These are phyloP conservation scores for Wallacemonas sp. DNA, from an alignment of 208 protist genomes.

Conservation along the genomic window DNA sequence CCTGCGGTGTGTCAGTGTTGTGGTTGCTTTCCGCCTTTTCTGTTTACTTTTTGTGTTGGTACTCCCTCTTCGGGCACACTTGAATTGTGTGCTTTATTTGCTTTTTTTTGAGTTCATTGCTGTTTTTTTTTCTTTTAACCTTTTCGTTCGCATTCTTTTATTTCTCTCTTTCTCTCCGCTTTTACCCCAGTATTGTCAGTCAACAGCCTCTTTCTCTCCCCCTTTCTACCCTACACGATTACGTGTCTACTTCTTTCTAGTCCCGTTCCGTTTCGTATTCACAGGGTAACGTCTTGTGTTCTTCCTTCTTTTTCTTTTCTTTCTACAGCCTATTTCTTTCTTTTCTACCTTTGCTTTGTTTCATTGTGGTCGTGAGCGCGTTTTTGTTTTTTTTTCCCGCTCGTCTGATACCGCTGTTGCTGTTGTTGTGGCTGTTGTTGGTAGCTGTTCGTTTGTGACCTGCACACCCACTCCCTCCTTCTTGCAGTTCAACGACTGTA, in stretches of 20 bases:
- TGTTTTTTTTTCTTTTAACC: conserved; percentile 4
- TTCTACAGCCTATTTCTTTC: background rate
- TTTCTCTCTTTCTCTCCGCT: background rate
- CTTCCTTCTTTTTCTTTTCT: conserved; percentile 14
- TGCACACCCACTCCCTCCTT: too few relatives aligned
- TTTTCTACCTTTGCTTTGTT: background rate
- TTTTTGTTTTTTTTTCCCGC: background rate
- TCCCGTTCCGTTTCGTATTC: too few relatives aligned
- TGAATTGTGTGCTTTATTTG: background rate
- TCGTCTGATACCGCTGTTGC: too few relatives aligned
- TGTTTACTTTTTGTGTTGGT: conserved; percentile 4
- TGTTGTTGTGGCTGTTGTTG: too few relatives aligned
- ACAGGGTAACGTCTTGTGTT: background rate
- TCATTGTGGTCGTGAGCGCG: background rate
- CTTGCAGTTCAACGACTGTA: too few relatives aligned
- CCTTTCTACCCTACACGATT: too few relatives aligned
- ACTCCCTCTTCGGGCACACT: background rate
- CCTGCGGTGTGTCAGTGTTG: too few relatives aligned
- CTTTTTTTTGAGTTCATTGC: background rate
- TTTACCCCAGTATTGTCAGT: background rate
- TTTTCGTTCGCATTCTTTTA: conserved; percentile 5
- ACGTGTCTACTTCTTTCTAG: too few relatives aligned
- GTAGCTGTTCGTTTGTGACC: too few relatives aligned
- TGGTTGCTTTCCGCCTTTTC: background rate
- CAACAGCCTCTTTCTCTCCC: background rate